Conservation (phyloP, 495 filamentous ascomycete species). For the Penicillium daleae region DNA sequence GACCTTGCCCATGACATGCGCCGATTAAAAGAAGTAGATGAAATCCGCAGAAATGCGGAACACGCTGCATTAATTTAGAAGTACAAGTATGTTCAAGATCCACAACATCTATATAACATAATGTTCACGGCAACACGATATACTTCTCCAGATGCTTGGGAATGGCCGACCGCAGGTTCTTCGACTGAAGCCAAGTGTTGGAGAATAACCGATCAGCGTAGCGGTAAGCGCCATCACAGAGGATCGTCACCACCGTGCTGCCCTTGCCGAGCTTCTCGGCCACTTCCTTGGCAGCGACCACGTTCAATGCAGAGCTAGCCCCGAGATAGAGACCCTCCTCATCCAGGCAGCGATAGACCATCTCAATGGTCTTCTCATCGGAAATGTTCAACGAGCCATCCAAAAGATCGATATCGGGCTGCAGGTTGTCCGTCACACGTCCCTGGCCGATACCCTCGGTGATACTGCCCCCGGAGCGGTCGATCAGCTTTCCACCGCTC, state of each 20-base stretch:
- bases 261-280: slow-evolving; percentile 88
- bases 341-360: slow-evolving; percentile 97
- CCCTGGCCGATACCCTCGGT: slow-evolving; percentile 98
- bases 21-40: no score
- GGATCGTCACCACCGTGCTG: slow-evolving; percentile 87
- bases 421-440: slow-evolving; percentile 90
- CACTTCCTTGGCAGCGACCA: slow-evolving; percentile 92
- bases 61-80: slow-evolving; percentile 1
- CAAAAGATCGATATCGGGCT: slow-evolving; percentile 79
- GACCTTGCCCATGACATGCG: no score
- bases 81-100: neutral
- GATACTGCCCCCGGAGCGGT: slow-evolving; percentile 86
- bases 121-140: slow-evolving; percentile 75
- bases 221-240: slow-evolving; percentile 94
- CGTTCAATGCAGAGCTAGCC: slow-evolving; percentile 89
- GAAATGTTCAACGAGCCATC: slow-evolving; percentile 85
- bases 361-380: slow-evolving; percentile 94
- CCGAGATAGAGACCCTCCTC: slow-evolving; percentile 97
- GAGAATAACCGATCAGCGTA: slow-evolving; percentile 95
- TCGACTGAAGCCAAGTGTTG: slow-evolving; percentile 81
- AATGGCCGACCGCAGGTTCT: slow-evolving; percentile 80
- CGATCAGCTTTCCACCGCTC: slow-evolving; percentile 78
- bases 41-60: no score
- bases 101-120: neutral
- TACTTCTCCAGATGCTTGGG: slow-evolving; percentile 88